These are phyloP conservation scores for Neurospora terricola DNA, from an alignment of 495 filamentous ascomycete genomes.

Conservation along the genomic window DNA sequence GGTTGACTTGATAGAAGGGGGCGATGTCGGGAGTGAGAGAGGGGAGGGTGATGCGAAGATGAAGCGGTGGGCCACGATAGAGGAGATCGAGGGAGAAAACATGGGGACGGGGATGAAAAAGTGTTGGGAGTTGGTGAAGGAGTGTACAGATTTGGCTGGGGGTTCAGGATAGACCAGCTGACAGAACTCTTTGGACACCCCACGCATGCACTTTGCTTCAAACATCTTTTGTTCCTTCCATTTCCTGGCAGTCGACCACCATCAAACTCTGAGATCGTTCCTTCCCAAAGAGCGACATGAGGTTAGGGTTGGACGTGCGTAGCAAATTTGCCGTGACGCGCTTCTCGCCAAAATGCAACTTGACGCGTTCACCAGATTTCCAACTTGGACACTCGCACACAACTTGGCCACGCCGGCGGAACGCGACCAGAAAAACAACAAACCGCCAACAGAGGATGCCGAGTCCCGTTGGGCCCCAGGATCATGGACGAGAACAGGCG, in stretches of 20 bases:
- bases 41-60: neutral
- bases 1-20: constrained; percentile 19
- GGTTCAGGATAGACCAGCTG: neutral
- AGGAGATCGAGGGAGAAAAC: constrained; percentile 26
- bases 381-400: neutral
- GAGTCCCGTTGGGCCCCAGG: neutral
- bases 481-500: neutral
- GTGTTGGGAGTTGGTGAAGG: constrained; percentile 31
- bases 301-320: neutral
- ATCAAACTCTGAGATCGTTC: too few species aligned
- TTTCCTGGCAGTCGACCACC: too few species aligned
- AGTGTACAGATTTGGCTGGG: neutral
- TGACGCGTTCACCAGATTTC: neutral
- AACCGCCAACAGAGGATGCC: neutral
- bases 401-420: neutral
- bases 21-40: neutral
- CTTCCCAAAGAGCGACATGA: neutral
- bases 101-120: constrained; percentile 42
- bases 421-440: neutral
- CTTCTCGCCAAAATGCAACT: neutral
- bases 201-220: neutral
- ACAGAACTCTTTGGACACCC: too few species aligned
- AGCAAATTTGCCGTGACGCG: neutral
- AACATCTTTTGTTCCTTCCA: neutral
- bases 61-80: constrained; percentile 21